Base-by-base conservation (phyloP, 2,329 filamentous ascomycete species). In the Zymoseptoria ardabiliae region DNA sequence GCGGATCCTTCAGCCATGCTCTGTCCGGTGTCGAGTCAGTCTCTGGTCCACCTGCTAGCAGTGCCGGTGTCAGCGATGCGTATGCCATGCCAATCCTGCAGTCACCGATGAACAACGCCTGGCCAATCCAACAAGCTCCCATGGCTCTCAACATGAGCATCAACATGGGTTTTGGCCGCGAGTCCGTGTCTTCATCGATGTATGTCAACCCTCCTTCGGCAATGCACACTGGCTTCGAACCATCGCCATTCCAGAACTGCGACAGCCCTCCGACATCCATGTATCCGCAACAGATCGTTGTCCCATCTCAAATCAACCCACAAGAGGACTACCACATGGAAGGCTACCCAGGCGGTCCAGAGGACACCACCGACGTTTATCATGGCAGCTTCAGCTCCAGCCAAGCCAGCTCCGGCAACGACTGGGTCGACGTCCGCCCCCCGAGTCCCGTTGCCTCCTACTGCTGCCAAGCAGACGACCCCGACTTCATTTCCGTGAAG, bases 221-320 rank as follows among this genome's bases (percentile, higher is more conserved):
- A 1, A 55, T 62, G 20, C 55, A 53, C 13, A 45, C 49, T 3
- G 20, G 22, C 13, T 56, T 66, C 19, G 59, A 60, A 28, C 59
- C 59, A 10, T 65, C 64, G 6, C 53, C 30, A 1, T 65, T 66
- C 30, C 55, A 56, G 0, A 41, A 57, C 21, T 61, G 54, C 23
- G 50, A 48, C n/a, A 4, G 48, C 20, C 11, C 23, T 25, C 10
- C 25, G 41, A 8, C 50, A 54, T n/a, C 51, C 20, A 11, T 54
- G 19, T 58, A 58, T 28, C 35, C 48, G 7, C 62, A 61, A 2
- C 61, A 64, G 28, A 61, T 66, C 2, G 62, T 70, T 4, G 64
- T 68, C 7, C 69, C 68, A 10, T 67, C 68, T 1, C 63, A 69
- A 35, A 59, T 71, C 2, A 63, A 58, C 6, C 63, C 65, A 4